Evolutionary conservation across 768 basidiomycete genomes (phyloP), one percentile per base, ranked within the genome.

Genomic region (Termitomyces sp.): DNA sequence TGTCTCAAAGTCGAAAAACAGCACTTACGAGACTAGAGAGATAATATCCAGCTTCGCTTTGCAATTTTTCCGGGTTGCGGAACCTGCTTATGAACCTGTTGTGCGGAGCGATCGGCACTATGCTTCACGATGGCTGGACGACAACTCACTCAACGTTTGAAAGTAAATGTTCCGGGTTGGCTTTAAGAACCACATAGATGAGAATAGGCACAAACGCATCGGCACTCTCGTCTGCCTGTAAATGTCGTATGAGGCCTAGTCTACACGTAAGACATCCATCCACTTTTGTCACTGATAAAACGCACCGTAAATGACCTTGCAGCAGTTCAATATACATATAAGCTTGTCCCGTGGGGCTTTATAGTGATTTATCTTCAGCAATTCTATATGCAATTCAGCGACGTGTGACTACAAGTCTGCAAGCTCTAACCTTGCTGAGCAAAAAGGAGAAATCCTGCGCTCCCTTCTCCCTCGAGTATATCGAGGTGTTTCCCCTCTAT

Each of bases 241-340:
- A 69, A 75, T 98, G 94, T 58, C 94, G 84, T 57, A 99, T 89
- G 32, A 98, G 75, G 46, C 95, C 94, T 97, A 65, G 14, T 38
- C 32, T 10, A 33, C 54, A 55, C 59, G 49, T 53, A 42, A 59
- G 40, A 26, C 14, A 59, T 42, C 53, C 18, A 40, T 51, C 56
- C 32, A 40, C 33, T 12, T 26, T 26, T 44, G 54, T 58, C 53
- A 62, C 53, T 63, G 38, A 61, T 47, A 38, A 13, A 28, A 72
- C 88, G 59, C 62, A 94, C 96, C 97, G 66, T 97, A 98, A 64
- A 99, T 98, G 71, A 99, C 94, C 76, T 99, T 99, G 84, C 95
- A 99, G 71, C 86, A 91, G 68, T 99, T 99, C 51, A 98, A 74
- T 40, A 98, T 90, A 71, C 97, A 98, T 56, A 99, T 98, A 53